Evolutionary conservation across 2,329 filamentous ascomycete species (phyloP).

Genomic region (Parastagonospora nodorum): DNA sequence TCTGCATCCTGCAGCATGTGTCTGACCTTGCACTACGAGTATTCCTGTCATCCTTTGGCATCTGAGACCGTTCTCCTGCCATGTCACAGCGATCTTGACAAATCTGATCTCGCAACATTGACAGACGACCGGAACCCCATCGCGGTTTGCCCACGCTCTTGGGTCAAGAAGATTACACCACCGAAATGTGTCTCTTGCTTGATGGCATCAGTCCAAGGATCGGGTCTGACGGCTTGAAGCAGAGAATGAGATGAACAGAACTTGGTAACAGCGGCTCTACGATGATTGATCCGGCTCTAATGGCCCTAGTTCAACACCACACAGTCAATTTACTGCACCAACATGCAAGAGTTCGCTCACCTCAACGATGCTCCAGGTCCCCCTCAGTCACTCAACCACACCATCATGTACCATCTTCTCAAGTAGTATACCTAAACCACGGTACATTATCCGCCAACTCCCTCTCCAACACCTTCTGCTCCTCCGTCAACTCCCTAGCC

Average conservation of each 20-base stretch:
- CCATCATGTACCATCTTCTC: neutral
- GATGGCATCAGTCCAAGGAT: neutral
- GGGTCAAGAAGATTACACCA: neutral
- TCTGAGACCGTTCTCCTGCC: neutral
- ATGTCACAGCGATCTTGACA: neutral
- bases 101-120: neutral
- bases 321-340: too few relatives aligned
- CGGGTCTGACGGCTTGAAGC: too few relatives aligned
- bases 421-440: conserved; percentile 46
- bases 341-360: too few relatives aligned
- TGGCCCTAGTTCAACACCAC: too few relatives aligned
- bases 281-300: too few relatives aligned
- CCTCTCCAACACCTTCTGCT: conserved; percentile 59
- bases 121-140: neutral
- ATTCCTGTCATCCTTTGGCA: neutral
- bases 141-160: neutral
- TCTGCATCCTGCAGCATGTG: neutral
- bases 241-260: too few relatives aligned
- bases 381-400: too few relatives aligned
- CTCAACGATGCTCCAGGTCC: too few relatives aligned
- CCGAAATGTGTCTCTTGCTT: neutral
- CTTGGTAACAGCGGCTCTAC: too few relatives aligned
- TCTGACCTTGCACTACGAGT: neutral
- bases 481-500: conserved; percentile 55
- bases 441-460: conserved; percentile 63